Evolutionary conservation across 2,329 filamentous ascomycete genomes (phyloP).

Genomic region (Verticillium longisporum): DNA sequence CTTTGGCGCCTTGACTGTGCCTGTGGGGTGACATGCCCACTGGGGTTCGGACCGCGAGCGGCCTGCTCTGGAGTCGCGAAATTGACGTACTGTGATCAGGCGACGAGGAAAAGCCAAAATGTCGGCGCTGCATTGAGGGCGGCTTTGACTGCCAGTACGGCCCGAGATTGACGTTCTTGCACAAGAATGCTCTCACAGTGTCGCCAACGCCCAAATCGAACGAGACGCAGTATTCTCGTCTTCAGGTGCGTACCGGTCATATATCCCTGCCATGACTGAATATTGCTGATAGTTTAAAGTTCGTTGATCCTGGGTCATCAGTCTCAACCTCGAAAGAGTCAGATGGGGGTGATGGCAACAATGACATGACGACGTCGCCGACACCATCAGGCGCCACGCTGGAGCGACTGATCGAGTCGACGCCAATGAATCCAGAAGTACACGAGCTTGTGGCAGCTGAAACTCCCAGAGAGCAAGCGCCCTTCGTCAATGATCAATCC

Average conservation of each 20-base stretch:
- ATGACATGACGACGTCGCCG: neutral
- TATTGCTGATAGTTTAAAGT: conserved; percentile 1
- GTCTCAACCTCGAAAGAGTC: neutral
- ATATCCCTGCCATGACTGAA: neutral
- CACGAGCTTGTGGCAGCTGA: neutral
- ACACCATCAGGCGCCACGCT: neutral
- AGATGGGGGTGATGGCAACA: neutral
- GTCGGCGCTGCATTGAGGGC: conserved; percentile 38
- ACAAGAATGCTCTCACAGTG: conserved; percentile 39
- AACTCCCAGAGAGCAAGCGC: neutral
- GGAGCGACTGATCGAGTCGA: conserved; percentile 1
- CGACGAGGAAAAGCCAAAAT: conserved; percentile 42
- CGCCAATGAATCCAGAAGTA: neutral
- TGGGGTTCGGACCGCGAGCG: neutral
- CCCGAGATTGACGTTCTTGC: conserved; percentile 36
- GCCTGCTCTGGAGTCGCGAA: neutral
- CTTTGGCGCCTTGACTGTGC: neutral
- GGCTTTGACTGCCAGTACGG: conserved; percentile 42
- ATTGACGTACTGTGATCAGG: conserved; percentile 23
- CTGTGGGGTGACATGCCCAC: neutral
- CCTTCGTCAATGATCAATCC: neutral
- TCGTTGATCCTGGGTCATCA: conserved; percentile 1
- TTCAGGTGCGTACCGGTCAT: conserved; percentile 9
- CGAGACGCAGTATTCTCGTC: conserved; percentile 5
- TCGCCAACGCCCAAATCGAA: conserved; percentile 5